Evolutionary conservation across 169 alveolate species (phyloP), one percentile per base, ranked within the genome.

Genomic region (Babesia bovis): DNA sequence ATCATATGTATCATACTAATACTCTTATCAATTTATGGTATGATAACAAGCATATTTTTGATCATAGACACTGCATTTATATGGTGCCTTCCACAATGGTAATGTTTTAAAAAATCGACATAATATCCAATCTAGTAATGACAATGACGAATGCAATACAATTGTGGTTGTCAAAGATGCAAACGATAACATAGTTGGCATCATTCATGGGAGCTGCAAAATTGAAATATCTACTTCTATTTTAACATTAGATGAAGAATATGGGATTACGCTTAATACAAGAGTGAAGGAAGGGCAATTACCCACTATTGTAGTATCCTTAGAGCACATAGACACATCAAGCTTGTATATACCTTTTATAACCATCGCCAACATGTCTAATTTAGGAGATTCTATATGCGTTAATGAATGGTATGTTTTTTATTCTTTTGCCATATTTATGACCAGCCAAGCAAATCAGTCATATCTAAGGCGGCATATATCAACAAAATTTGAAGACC

Each of bases 241-340:
- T 15, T 49, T 67, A 4, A 45, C 55, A 10, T 51, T 78, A 21
- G 32, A 59, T 33, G 59, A 66, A 25, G 75, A 66, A n/a, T 35
- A 19, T 5, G 56, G 41, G 42, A 44, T 61, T 4, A 61, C 67
- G 15, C 13, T 78, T 17, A 0, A 25, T 32, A 44, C 51, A 17
- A 42, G 41, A 17, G 49, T 19, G 17, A 61, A 38, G 15, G 17
- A 25, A 12, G 19, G 1, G 47, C 35, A 19, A 36, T 23, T 25
- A 21, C 83, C 82, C 15, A 69, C 77, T 15, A 49, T 78, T n/a
- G 70, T 72, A 3, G 85, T 61, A 3, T 79, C 55, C 7, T 19
- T 68, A 45, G 69, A 67, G 45, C 53, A 49, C 23, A 56, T 55
- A 7, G 67, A 67, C 1, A 12, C 38, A 4, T 6, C 58, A 12